Conservation (phyloP, 495 filamentous ascomycete species). For the Viridothelium virens region DNA sequence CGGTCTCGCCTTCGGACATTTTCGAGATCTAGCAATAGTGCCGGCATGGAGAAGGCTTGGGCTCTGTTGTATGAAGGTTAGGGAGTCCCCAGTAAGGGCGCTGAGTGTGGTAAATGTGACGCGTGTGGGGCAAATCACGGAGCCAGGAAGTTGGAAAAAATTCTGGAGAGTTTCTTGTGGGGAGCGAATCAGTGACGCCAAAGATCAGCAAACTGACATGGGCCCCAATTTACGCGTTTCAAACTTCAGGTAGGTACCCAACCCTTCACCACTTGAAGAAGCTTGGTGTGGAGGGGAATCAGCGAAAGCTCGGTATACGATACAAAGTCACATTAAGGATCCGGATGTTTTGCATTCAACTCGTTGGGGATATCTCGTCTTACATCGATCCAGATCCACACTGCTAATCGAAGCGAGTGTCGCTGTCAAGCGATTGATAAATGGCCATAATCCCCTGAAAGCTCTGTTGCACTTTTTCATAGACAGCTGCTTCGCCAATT, state of each 20-base stretch:
- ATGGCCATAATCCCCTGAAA: too few relatives aligned
- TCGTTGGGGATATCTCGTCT: too few relatives aligned
- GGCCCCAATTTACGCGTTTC: neutral
- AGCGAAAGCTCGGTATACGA: too few relatives aligned
- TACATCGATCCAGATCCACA: too few relatives aligned
- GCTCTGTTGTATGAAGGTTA: neutral
- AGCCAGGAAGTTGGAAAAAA: conserved; percentile 5
- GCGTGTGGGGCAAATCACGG: conserved; percentile 8
- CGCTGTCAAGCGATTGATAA: too few relatives aligned
- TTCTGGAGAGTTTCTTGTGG: neutral
- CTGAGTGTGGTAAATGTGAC: conserved; percentile 10
- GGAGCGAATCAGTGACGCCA: neutral
- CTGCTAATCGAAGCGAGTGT: too few relatives aligned
- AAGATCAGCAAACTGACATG: neutral
- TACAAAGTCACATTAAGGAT: too few relatives aligned
- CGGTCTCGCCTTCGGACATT: neutral
- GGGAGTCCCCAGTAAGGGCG: neutral
- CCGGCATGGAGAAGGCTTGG: conserved; percentile 2
- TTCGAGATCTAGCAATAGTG: neutral
- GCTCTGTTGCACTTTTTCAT: too few relatives aligned
- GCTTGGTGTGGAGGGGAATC: neutral
- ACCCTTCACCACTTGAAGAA: neutral
- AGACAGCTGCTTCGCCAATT: too few relatives aligned
- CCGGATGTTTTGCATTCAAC: too few relatives aligned
- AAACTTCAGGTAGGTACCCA: neutral